Percentiles rank a stretch among this genome's conserved stretches.
Conservation (phyloP, 2,329 filamentous ascomycete genomes). For the Cryoendolithus antarcticus region DNA sequence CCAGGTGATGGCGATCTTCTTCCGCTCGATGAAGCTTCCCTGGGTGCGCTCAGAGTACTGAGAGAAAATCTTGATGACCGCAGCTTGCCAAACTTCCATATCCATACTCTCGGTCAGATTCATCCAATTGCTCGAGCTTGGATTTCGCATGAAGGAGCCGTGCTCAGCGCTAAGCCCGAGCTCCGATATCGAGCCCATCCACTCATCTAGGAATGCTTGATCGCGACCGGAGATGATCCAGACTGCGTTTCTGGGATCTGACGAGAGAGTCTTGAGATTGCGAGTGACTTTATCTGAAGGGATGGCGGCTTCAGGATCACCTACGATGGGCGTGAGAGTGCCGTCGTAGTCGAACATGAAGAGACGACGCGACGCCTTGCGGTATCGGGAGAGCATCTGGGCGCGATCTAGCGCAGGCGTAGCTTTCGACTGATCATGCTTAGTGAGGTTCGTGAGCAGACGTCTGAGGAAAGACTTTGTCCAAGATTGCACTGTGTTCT, state of each 20-base stretch:
- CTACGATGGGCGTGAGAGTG: constrained; percentile 88
- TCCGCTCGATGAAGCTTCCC: constrained; percentile 89
- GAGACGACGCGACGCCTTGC: constrained; percentile 60
- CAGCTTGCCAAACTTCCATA: constrained; percentile 75
- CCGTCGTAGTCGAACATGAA: constrained; percentile 99
- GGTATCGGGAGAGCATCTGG: constrained; percentile 61
- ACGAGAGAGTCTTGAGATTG: constrained; percentile 65
- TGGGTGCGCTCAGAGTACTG: constrained; percentile 78
- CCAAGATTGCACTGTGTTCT: constrained; percentile 79
- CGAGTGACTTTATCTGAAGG: constrained; percentile 73
- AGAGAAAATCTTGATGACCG: constrained; percentile 74
- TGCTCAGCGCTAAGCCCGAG: constrained; percentile 95
- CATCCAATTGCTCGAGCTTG: constrained; percentile 65
- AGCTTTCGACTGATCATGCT: constrained; percentile 59
- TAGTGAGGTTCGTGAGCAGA: constrained; percentile 66
- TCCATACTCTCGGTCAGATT: constrained; percentile 77
- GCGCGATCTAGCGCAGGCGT: constrained; percentile 74
- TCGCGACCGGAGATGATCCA: constrained; percentile 98
- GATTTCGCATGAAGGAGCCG: constrained; percentile 84
- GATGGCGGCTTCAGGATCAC: constrained; percentile 77
- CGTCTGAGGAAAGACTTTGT: constrained; percentile 67
- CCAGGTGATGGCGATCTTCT: constrained; percentile 91
- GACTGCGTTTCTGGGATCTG: constrained; percentile 73
- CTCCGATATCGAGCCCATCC: constrained; percentile 79
- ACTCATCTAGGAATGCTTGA: constrained; percentile 78